These are phyloP conservation scores for Barnettozyma botsteinii DNA, from an alignment of 805 yeast species.

Conservation along the genomic window DNA sequence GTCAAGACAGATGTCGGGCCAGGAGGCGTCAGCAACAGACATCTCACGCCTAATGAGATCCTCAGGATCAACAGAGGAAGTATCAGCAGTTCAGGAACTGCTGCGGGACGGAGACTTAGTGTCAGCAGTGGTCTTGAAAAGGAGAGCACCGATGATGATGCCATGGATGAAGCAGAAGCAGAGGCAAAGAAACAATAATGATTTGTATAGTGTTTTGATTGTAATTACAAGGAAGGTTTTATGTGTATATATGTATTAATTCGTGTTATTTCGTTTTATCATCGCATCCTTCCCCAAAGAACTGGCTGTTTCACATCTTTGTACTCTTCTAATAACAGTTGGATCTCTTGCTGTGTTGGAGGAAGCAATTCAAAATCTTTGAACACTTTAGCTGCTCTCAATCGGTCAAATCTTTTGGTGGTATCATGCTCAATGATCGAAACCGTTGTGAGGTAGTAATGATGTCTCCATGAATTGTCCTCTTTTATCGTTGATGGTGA, in stretches of 20 bases:
- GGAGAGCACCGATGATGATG: slow-evolving; percentile 7
- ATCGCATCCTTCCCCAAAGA: background rate
- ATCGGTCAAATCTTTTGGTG: background rate
- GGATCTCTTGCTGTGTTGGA: background rate
- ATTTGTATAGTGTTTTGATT: background rate
- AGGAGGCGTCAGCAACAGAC: slow-evolving; percentile 46
- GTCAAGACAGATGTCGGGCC: slow-evolving; percentile 26
- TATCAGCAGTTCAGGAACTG: slow-evolving; percentile 40
- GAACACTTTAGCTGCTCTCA: background rate
- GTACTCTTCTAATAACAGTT: background rate
- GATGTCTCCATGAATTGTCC: slow-evolving; percentile 2
- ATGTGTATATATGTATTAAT: background rate
- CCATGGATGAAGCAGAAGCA: no score
- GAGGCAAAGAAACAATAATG: background rate
- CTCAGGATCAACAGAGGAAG: slow-evolving; percentile 56
- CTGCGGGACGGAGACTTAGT: slow-evolving; percentile 9
- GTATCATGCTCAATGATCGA: slow-evolving; percentile 1
- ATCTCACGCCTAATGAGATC: slow-evolving; percentile 39
- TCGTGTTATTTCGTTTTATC: background rate
- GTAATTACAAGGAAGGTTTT: background rate
- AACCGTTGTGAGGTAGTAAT: background rate
- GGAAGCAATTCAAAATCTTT: slow-evolving; percentile 4
- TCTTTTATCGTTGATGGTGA: background rate
- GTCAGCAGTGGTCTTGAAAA: slow-evolving; percentile 7
- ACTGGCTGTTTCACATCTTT: background rate